phyloP scores from a whole-genome alignment of 2,329 filamentous ascomycete species.

The Diaporthe citriasiana region DNA sequence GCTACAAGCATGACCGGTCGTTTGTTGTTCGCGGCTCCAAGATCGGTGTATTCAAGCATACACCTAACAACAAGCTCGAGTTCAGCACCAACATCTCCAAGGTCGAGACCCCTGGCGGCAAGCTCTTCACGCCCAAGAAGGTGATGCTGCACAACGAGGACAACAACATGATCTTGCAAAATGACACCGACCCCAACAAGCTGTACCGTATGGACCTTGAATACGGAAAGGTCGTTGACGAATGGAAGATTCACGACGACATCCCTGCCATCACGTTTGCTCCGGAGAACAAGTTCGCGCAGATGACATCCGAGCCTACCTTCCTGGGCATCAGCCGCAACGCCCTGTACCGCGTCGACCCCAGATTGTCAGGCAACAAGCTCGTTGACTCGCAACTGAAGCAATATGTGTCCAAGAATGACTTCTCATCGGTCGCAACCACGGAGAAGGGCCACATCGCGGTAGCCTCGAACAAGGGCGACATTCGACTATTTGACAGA shows the following conservation, averaged over 20 bases:
- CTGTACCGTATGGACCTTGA: slow-evolving; percentile 98
- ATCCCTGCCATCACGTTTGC: slow-evolving; percentile 93
- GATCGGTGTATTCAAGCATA: slow-evolving; percentile 99
- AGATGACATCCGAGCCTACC: slow-evolving; percentile 95
- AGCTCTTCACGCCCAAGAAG: slow-evolving; percentile 93
- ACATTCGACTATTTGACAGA: slow-evolving; percentile 94
- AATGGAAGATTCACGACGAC: slow-evolving; percentile 98
- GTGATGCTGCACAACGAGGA: slow-evolving; percentile 96
- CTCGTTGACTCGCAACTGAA: slow-evolving; percentile 94
- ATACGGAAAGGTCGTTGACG: slow-evolving; percentile 97
- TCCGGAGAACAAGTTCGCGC: slow-evolving; percentile 97
- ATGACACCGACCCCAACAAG: slow-evolving; percentile 85
- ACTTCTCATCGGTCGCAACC: slow-evolving; percentile 93
- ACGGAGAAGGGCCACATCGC: slow-evolving; percentile 98
- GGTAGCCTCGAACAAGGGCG: slow-evolving; percentile 97
- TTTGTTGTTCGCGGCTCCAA: slow-evolving; percentile 98
- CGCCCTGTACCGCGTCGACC: slow-evolving; percentile 93
- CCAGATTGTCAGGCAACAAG: slow-evolving; percentile 90
- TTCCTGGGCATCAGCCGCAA: slow-evolving; percentile 96
- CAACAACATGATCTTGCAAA: slow-evolving; percentile 89
- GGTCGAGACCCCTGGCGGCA: slow-evolving; percentile 88
- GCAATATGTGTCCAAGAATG: slow-evolving; percentile 97
- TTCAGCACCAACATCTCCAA: slow-evolving; percentile 98
- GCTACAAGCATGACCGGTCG: slow-evolving; percentile 96
- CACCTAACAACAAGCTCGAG: slow-evolving; percentile 89